phyloP scores from a whole-genome alignment of 805 yeast species.

The Saccharomycopsis guyanensis region DNA sequence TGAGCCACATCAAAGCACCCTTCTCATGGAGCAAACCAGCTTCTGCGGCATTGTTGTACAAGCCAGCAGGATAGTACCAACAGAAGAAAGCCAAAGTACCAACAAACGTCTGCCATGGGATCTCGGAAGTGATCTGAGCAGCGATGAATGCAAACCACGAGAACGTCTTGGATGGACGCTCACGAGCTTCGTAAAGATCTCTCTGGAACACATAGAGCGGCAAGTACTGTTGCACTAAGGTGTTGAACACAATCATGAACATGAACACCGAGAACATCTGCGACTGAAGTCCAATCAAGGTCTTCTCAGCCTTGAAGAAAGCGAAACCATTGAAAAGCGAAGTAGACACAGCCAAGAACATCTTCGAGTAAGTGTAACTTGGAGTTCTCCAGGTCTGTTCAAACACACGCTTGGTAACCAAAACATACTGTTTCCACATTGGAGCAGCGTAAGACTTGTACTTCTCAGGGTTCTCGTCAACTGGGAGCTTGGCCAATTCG shows the following conservation, averaged over 20 bases:
- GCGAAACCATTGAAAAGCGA: constrained; percentile 63
- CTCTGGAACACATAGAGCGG: constrained; percentile 55
- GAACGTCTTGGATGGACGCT: constrained; percentile 64
- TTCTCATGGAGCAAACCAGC: constrained; percentile 39
- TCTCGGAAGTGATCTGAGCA: constrained; percentile 47
- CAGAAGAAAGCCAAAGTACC: constrained; percentile 59
- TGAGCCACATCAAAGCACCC: constrained; percentile 51
- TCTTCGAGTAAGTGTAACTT: constrained; percentile 49
- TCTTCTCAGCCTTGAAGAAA: constrained; percentile 52
- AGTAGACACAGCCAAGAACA: constrained; percentile 42
- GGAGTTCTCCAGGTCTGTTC: constrained; percentile 64
- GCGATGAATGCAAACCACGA: constrained; percentile 54
- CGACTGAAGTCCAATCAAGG: constrained; percentile 58
- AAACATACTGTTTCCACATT: constrained; percentile 32
- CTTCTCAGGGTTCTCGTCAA: constrained; percentile 25
- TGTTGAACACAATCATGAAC: constrained; percentile 43
- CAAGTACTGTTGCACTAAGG: constrained; percentile 54
- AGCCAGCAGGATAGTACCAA: constrained; percentile 70
- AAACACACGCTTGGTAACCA: constrained; percentile 44
- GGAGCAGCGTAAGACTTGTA: constrained; percentile 38
- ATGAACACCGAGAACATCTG: constrained; percentile 56
- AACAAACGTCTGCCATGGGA: constrained; percentile 53
- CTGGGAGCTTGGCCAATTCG: constrained; percentile 34
- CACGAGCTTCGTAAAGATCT: constrained; percentile 63
- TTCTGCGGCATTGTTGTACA: constrained; percentile 49